Conservation (phyloP, 2,329 filamentous ascomycete genomes). For the Macrophomina tecta region DNA sequence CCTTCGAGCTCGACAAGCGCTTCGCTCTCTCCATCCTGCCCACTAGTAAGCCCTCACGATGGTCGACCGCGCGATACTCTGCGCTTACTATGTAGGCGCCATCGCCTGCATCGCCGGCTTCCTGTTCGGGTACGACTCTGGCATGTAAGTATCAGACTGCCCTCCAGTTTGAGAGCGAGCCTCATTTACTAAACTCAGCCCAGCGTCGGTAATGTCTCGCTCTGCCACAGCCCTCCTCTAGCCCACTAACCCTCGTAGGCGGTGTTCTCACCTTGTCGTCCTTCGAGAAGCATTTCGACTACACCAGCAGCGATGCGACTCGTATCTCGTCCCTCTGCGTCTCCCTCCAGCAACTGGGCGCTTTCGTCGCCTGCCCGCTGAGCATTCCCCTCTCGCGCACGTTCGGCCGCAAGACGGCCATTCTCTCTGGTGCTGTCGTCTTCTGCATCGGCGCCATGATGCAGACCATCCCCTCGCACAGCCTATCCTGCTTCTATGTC, state of each 20-base stretch:
- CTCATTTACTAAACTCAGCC: neutral
- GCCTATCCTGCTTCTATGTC: conserved; percentile 47
- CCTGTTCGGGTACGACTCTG: conserved; percentile 54
- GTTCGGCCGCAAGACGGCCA: conserved; percentile 53
- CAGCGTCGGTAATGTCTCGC: conserved; percentile 47
- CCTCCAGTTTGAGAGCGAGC: neutral
- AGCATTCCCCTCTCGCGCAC: conserved; percentile 57
- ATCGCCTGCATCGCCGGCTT: conserved; percentile 61
- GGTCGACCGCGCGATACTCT: conserved; percentile 44
- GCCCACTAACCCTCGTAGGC: conserved; percentile 36
- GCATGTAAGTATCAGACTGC: conserved; percentile 32
- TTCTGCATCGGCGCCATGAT: conserved; percentile 51
- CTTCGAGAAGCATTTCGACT: conserved; percentile 53
- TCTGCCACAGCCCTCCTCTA: conserved; percentile 29
- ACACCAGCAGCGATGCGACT: conserved; percentile 47
- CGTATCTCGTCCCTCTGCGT: conserved; percentile 55
- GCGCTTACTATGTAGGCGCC: conserved; percentile 59
- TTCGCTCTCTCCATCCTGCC: conserved; percentile 6
- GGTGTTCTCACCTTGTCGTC: conserved; percentile 54
- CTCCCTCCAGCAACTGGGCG: conserved; percentile 59
- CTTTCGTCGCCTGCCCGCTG: conserved; percentile 58
- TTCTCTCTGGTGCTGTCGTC: conserved; percentile 53
- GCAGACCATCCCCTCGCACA: conserved; percentile 55
- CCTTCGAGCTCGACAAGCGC: neutral
- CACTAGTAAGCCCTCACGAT: conserved; percentile 12